Base-by-base conservation (phyloP, 2,329 filamentous ascomycete species). In the Scedosporium boydii region DNA sequence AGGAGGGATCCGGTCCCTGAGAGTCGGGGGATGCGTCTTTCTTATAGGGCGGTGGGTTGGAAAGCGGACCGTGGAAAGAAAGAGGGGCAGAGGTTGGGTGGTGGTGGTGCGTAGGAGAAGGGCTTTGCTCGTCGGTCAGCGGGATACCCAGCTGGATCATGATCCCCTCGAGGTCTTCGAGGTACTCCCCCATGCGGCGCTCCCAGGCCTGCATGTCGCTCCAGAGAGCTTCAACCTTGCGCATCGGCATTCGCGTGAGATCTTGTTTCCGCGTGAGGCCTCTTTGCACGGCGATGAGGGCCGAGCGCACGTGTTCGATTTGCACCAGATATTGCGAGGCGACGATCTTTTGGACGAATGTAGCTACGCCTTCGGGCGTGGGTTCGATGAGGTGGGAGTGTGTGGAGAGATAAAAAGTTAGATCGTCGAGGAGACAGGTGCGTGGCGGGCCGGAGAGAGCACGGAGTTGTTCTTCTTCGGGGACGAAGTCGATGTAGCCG, bases 401-500 rank as follows among this genome's bases (percentile, higher is more conserved):
- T 6, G 59, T 63, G 55, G 62, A 44, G 26, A 69, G 62, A 55
- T 69, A 70, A 57, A 66, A 70, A 14, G 65, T 61, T 16, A 70
- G 63, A 34, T 70, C 69, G n/a, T 69, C 64, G 23, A 67, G 64
- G 62, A 69, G 57, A 5, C 62, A 67, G 1, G 63, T 65, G 16
- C 68, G 57, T 9, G 64, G 67, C 5, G 69, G 69, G 1, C 66
- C 68, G 12, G 38, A n/a, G 59, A 62, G 55, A 12, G 38, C 48
- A 12, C 60, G 63, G 9, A 64, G 51, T 58, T 68, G 67, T 12
- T 64, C 64, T 16, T 61, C 63, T 41, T 65, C 64, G 1, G 68
- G 68, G 16, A 69, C 65, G 56, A 70, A 69, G 64, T 69, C 68
- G 23, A 68, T 61, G 51, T 70, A 70, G 41, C 68, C 68, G 21